A percentile compares a stretch with the other conserved stretches of the same genome.
These are phyloP conservation scores for Tuber melanosporum DNA, from an alignment of 495 filamentous ascomycete genomes.

Conservation along the genomic window DNA sequence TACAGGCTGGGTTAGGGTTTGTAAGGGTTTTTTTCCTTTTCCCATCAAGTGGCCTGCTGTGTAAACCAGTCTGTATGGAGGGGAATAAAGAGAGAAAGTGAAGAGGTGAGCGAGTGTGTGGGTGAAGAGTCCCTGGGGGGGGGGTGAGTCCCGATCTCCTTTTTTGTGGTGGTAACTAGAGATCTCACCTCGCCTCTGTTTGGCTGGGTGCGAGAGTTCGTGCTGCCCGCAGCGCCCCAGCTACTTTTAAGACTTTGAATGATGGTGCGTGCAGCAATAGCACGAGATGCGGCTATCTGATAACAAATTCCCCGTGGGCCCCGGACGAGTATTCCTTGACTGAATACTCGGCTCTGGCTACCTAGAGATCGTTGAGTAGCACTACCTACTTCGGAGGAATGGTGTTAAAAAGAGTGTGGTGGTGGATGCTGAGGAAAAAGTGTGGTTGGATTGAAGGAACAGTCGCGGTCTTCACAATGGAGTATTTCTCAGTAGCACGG, in stretches of 20 bases:
- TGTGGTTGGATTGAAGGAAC: conserved; percentile 28
- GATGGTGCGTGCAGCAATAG: conserved; percentile 26
- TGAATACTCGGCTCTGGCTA: conserved; percentile 33
- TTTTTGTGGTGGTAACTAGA: not conserved
- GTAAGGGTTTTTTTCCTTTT: not conserved
- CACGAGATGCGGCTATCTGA: conserved; percentile 38
- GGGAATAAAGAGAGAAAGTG: conserved; percentile 5
- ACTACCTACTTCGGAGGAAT: not conserved
- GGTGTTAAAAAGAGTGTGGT: conserved; percentile 1
- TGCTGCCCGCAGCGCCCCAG: conserved; percentile 5
- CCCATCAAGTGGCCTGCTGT: conserved; percentile 24
- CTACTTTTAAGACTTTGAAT: conserved; percentile 32
- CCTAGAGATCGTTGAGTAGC: not conserved
- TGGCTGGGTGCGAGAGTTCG: not conserved
- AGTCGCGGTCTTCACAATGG: conserved; percentile 4
- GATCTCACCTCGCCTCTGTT: not conserved
- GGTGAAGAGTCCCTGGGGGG: not conserved
- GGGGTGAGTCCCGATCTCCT: conserved; percentile 30
- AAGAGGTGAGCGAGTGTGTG: conserved; percentile 11
- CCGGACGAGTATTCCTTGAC: conserved; percentile 34
- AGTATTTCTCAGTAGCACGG: not conserved
- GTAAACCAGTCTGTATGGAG: conserved; percentile 22
- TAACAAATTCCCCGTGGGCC: conserved; percentile 38
- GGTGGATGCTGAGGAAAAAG: conserved; percentile 17
- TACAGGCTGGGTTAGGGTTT: conserved; percentile 38